Percentiles rank a stretch among this genome's conserved stretches.
phyloP scores from a whole-genome alignment of 345 rosid genomes.

The Sonneratia caseolaris region DNA sequence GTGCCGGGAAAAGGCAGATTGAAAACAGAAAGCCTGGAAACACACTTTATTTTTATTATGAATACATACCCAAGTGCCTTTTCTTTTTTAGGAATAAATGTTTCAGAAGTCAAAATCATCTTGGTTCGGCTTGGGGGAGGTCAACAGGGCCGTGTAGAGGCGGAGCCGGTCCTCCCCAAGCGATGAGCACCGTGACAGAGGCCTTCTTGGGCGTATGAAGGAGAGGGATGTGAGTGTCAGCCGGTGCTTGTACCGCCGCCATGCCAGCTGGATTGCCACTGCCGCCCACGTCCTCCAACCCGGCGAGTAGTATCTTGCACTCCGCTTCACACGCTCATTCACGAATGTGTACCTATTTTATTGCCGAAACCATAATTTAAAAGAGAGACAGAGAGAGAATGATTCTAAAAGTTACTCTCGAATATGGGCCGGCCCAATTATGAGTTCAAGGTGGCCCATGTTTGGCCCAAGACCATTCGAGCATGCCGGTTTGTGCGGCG shows the following conservation, averaged over 20 bases:
- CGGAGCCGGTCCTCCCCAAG: conserved; percentile 80
- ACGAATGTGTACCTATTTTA: conserved; percentile 56
- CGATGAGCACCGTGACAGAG: conserved; percentile 73
- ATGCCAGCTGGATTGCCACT: conserved; percentile 90
- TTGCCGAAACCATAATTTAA: neutral
- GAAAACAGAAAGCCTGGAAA: neutral
- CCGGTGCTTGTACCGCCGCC: conserved; percentile 84
- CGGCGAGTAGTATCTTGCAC: conserved; percentile 89
- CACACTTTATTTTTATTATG: neutral
- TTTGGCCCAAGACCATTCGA: too few species aligned
- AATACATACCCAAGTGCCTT: neutral
- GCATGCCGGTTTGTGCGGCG: too few species aligned
- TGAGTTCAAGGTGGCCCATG: too few species aligned
- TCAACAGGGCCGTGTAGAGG: conserved; percentile 82
- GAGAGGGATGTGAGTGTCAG: conserved; percentile 73
- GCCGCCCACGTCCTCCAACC: conserved; percentile 99
- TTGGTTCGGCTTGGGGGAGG: conserved; percentile 94
- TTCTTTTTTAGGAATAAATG: neutral
- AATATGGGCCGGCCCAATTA: too few species aligned
- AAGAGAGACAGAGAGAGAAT: too few species aligned
- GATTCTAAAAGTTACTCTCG: too few species aligned
- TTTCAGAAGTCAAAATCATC: conserved; percentile 76
- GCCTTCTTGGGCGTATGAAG: conserved; percentile 84
- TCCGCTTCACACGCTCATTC: conserved; percentile 78
- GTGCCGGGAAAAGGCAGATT: neutral